Conservation (phyloP, 2,329 filamentous ascomycete species). For the Exserohilum turcica region DNA sequence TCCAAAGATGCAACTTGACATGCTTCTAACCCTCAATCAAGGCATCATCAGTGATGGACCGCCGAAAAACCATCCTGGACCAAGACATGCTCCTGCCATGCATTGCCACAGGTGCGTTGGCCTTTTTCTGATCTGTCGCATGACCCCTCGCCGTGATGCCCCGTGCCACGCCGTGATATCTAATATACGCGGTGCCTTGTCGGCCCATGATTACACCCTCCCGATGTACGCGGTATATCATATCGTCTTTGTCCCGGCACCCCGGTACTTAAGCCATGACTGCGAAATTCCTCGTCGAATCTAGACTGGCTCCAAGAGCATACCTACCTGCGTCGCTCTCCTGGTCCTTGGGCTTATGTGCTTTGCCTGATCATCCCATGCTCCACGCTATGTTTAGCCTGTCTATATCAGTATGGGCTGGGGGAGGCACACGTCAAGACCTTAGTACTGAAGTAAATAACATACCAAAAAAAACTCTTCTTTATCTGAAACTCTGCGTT, state of each 20-base stretch:
- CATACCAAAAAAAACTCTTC: no score
- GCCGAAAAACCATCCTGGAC: neutral
- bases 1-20: constrained; percentile 33
- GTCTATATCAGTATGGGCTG: no score
- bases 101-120: constrained; percentile 5
- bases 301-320: no score
- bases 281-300: neutral
- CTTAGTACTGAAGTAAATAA: no score
- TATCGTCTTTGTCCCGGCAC: neutral
- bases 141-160: neutral
- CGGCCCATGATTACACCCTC: neutral
- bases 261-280: neutral
- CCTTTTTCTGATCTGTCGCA: neutral
- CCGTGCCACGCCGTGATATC: neutral
- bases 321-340: no score
- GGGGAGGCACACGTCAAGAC: no score
- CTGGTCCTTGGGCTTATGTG: no score
- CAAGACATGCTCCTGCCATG: neutral
- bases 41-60: constrained; percentile 27
- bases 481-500: no score
- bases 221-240: neutral
- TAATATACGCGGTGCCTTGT: neutral
- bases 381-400: no score
- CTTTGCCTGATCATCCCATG: no score
- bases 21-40: constrained; percentile 40